These are phyloP conservation scores for Xenosphaeropsis pyriputrescens DNA, from an alignment of 2,329 filamentous ascomycete genomes.

Conservation along the genomic window DNA sequence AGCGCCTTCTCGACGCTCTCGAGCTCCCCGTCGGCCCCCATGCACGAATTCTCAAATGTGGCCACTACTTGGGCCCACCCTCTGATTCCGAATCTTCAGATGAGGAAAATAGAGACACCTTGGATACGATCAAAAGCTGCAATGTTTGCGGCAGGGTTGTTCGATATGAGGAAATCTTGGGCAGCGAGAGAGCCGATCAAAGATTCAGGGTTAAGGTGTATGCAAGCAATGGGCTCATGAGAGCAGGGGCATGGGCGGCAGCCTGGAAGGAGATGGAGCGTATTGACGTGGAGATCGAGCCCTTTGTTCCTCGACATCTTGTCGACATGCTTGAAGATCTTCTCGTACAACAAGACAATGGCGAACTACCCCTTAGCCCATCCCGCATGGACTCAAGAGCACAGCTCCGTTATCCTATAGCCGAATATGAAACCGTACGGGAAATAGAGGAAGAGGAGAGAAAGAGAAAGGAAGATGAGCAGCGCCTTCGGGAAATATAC, in stretches of 20 bases:
- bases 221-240: constrained; percentile 89
- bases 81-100: constrained; percentile 9
- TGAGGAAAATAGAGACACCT: constrained; percentile 4
- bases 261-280: constrained; percentile 98
- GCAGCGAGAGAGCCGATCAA: constrained; percentile 7
- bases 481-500: constrained; percentile 38
- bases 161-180: constrained; percentile 7
- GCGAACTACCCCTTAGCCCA: constrained; percentile 15
- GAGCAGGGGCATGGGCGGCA: constrained; percentile 78
- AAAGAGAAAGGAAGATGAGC: constrained; percentile 24
- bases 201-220: constrained; percentile 76
- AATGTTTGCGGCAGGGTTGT: constrained; percentile 18
- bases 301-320: constrained; percentile 46
- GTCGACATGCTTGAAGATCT: constrained; percentile 42
- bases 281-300: constrained; percentile 85
- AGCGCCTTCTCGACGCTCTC: constrained; percentile 59
- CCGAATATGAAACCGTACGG: constrained; percentile 18
- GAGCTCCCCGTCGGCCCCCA: constrained; percentile 49
- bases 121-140: constrained; percentile 12
- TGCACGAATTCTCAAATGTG: constrained; percentile 61
- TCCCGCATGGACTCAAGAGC: constrained; percentile 17
- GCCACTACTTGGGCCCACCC: constrained; percentile 53
- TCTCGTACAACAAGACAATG: constrained; percentile 15
- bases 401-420: constrained; percentile 10
- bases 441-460: constrained; percentile 43